Evolutionary conservation across 176 grass and related monocot genomes (phyloP), one percentile per base, ranked within the genome.

Genomic region (Alopecurus myosuroides): DNA sequence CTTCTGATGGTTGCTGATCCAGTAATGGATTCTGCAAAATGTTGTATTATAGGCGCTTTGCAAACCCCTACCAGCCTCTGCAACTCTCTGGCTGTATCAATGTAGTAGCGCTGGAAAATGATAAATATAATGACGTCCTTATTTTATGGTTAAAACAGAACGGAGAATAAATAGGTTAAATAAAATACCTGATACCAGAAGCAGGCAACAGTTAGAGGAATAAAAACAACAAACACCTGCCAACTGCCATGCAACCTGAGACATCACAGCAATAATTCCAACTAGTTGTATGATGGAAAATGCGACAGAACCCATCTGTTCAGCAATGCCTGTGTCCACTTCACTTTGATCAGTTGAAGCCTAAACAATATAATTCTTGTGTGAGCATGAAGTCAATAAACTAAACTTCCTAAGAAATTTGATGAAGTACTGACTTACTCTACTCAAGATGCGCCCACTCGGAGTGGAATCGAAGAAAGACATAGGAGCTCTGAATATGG

Each of bases 401-500:
- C 46, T 51, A 18, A 81, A 51, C 44, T 31, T 19, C 22, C 17
- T 65, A 74, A 3, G 30, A 62, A 85, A 72, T 85, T 17, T 78
- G 7, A 25, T 18, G 11, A 80, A 56, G 46, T 85, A 57, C 17
- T 72, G 30, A 83, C 85, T 82, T 91, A 91, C 94, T 77, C 94
- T 89, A 81, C 83, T 95, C 75, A 95, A 68, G 82, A 95, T 92
- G 69, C 93, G 93, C 3, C 93, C 93, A 78, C 93, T 92, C 4
- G 93, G 93, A 52, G 93, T 98, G 74, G 90, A 93, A 90, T 98
- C 92, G 9, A 93, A 98, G 85, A 98, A 95, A 39, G 95, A 89
- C 95, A 98, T 98, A 29, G 91, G 85, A 75, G 93, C 92, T 53
- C 91, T 92, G 82, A 98, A 95, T 90, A 98, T 95, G 76, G 88